Evolutionary conservation across 805 yeast species (phyloP), one percentile per base, ranked within the genome.

Genomic region (Candida pseudofarinosa): DNA sequence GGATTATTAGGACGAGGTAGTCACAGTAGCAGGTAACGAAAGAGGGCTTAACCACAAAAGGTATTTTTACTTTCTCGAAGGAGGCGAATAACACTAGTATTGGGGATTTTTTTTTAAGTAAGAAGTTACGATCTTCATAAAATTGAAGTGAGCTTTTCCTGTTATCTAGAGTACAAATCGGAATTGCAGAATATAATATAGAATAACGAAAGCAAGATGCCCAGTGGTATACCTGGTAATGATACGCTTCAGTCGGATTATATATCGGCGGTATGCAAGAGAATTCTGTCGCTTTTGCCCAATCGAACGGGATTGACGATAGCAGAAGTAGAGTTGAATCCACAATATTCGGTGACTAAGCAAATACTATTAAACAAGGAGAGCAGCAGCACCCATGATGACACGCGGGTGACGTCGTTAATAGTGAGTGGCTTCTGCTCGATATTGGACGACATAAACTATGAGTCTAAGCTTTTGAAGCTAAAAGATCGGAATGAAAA

Each of bases 291-390:
- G 19, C 53, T 68, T 19, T 53, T 70, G 18, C 74, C 75, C 14
- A 60, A 54, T 48, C 51, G 67, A 20, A 63, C 73, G 1, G 73
- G 74, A n/a, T 58, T 60, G 45, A 50, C 66, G 3, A 45, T 66
- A 8, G 60, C 61, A 8, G 74, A 70, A 43, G 70, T 69, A 6
- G 74, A 69, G 52, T 52, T 68, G 35, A 65, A 69, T 42, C 66
- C 71, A 2, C 74, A 69, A 46, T 70, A 60, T 44, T 43, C 61
- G 16, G 49, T 55, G 19, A 62, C 73, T 16, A 60, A 59, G 19
- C 50, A 56, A 26, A 56, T 67, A 33, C 52, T 69, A 19, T 35
- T 62, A 13, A 10, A 42, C 41, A 17, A 13, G 37, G 40, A 37
- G 10, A 37, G 17, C 14, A 23, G 23, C 19, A 37, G 38, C 14